Evolutionary conservation across 176 grass and related monocot species (phyloP).

Genomic region (Oropetium thomaeum): DNA sequence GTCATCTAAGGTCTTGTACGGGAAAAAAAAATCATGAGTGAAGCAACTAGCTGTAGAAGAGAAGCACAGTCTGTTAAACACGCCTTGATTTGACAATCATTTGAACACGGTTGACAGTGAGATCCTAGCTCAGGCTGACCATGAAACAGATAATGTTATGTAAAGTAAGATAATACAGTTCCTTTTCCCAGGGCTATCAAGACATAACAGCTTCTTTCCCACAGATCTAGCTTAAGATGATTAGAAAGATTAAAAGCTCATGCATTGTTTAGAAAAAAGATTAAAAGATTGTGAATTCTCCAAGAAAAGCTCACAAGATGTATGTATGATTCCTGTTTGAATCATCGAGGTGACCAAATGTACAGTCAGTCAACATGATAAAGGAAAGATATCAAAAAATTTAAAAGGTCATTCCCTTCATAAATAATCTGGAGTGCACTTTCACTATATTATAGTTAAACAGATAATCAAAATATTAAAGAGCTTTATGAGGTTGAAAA

Average conservation of each 20-base stretch:
- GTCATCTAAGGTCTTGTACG: background rate
- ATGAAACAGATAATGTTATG: constrained; percentile 37
- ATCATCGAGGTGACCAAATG: constrained; percentile 27
- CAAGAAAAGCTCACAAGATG: background rate
- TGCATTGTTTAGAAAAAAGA: no score
- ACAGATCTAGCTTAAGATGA: constrained; percentile 4
- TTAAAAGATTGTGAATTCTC: background rate
- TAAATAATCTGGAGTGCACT: constrained; percentile 18
- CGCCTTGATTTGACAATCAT: constrained; percentile 25
- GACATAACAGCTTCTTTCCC: constrained; percentile 8
- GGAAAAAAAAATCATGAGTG: background rate
- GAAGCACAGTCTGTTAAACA: constrained; percentile 18
- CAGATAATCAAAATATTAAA: constrained; percentile 18
- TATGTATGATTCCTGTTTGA: constrained; percentile 17
- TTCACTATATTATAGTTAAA: constrained; percentile 28
- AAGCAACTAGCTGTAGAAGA: constrained; percentile 13
- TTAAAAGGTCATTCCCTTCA: constrained; percentile 24
- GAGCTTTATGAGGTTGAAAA: constrained; percentile 33
- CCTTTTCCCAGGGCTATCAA: constrained; percentile 34
- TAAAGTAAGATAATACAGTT: constrained; percentile 43
- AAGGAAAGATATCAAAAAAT: constrained; percentile 37
- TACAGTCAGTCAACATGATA: constrained; percentile 35
- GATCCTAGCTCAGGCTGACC: constrained; percentile 34
- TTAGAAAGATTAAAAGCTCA: constrained; percentile 12
- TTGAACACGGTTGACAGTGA: constrained; percentile 28